A percentile compares a stretch with the other conserved stretches of the same genome.
These are phyloP conservation scores for Pseudogymnoascus sp. DNA, from an alignment of 2,329 filamentous ascomycete genomes.

Conservation along the genomic window DNA sequence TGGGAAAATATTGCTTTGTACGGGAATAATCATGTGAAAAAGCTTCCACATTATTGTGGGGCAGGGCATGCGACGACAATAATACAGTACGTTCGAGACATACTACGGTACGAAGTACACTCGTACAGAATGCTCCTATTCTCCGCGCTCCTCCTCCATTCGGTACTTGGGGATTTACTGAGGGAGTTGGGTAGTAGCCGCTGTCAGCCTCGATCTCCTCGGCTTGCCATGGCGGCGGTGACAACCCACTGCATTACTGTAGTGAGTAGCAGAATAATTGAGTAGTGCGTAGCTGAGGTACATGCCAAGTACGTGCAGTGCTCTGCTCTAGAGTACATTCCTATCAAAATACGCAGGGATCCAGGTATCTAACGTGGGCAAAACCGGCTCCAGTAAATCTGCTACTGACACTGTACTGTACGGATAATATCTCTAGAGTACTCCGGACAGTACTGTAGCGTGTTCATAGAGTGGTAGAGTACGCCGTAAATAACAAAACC, in stretches of 20 bases:
- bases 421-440: neutral
- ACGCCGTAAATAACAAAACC: neutral
- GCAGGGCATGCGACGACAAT: conserved; percentile 1
- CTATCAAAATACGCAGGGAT: neutral
- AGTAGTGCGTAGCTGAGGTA: neutral
- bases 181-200: conserved; percentile 1
- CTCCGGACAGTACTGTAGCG: neutral
- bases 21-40: conserved; percentile 7
- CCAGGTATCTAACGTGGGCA: neutral
- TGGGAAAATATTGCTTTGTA: neutral
- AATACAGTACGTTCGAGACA: neutral
- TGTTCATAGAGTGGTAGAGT: neutral
- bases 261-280: neutral
- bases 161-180: conserved; percentile 1
- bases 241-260: neutral
- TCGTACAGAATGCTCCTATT: too few species aligned
- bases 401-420: neutral
- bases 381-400: conserved; percentile 5
- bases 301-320: too few species aligned
- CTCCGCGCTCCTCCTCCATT: neutral
- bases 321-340: neutral
- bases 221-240: neutral
- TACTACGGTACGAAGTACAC: neutral
- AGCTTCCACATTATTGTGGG: conserved; percentile 2
- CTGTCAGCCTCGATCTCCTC: conserved; percentile 7